Base-by-base conservation (phyloP, 2,329 filamentous ascomycete genomes). In the Penicillium thymicola region DNA sequence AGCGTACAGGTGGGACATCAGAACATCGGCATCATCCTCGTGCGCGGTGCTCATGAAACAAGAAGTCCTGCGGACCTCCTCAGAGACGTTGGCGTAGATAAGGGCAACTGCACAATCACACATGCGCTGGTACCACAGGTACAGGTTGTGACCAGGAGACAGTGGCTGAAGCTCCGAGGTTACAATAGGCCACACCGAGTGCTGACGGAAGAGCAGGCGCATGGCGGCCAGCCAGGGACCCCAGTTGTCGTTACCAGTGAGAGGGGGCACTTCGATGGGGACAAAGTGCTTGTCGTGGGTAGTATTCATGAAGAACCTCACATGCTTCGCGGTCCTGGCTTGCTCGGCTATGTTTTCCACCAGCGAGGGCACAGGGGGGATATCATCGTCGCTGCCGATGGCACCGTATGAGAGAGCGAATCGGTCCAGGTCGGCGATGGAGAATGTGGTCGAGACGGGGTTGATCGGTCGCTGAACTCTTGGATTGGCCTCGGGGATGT, bases 51-150 rank as follows among this genome's bases (percentile, higher is more conserved):
- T 11, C 13, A 55, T 11, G 11, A 60, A 49, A 21, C 53, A 59
- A 11, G 18, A 13, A 2, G 43, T n/a, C 2, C 46, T 28, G 5
- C 53, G 53, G 10, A 57, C 25, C 11, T 41, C 37, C 2, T 40
- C 21, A 2, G 57, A 57, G 25, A 60, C 49, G 7, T 54, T 51
- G 36, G 21, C 9, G 6, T 48, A 60, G 18, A 60, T 54, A 2
- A 56, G 30, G 0, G 40, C 37, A 1, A 56, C 10, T 10, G 59
- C 53, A 23, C 48, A 51, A 8, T 44, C 38, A 16, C 45, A 4
- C 57, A 57, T 59, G 13, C 34, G 59, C 6, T 54, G 30, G 14
- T 59, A 60, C 59, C 56, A 60, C 1, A 42, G 3, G 21, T 41
- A 45, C 21, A 59, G 23, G 6, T 56, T 38, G 16, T 60, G 59